phyloP scores from a whole-genome alignment of 306 rosid species.

The Rosa rugosa region DNA sequence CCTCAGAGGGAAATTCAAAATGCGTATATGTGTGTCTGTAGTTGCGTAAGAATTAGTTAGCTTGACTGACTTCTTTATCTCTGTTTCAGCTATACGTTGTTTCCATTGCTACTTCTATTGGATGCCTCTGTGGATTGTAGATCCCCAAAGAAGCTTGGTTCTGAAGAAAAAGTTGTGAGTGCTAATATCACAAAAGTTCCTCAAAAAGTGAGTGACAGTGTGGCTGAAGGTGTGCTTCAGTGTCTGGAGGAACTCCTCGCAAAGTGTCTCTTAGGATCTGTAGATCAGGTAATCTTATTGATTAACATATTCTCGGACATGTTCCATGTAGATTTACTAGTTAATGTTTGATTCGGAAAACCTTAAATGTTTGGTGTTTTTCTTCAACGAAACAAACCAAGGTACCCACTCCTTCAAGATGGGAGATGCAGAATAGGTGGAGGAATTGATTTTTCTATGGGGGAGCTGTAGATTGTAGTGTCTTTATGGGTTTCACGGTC shows the following conservation, averaged over 20 bases:
- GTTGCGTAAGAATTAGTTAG: not conserved
- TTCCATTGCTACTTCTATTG: conserved; percentile 79
- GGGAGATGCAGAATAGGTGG: not conserved
- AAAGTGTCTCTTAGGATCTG: conserved; percentile 77
- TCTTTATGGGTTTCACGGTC: not conserved
- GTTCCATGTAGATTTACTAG: not conserved
- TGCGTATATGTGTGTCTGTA: not conserved
- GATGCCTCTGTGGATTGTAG: conserved; percentile 78
- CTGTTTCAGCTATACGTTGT: conserved; percentile 64
- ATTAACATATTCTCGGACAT: not conserved
- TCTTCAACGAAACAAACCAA: not conserved
- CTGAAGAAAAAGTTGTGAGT: conserved; percentile 38
- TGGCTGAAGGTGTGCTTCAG: conserved; percentile 84
- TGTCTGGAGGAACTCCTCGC: conserved; percentile 83
- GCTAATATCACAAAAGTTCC: conserved; percentile 33
- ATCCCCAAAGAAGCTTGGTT: conserved; percentile 51
- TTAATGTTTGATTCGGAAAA: not conserved
- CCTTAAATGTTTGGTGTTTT: not conserved
- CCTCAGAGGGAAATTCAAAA: not conserved
- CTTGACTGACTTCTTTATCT: not conserved
- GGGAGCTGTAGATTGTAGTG: not conserved
- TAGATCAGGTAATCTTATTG: conserved; percentile 69
- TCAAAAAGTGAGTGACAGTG: conserved; percentile 57
- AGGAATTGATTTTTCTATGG: not conserved
- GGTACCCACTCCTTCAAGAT: not conserved